Evolutionary conservation across 805 yeast genomes (phyloP), one percentile per base, ranked within the genome.

Genomic region (Starmerella potacharoeniae): DNA sequence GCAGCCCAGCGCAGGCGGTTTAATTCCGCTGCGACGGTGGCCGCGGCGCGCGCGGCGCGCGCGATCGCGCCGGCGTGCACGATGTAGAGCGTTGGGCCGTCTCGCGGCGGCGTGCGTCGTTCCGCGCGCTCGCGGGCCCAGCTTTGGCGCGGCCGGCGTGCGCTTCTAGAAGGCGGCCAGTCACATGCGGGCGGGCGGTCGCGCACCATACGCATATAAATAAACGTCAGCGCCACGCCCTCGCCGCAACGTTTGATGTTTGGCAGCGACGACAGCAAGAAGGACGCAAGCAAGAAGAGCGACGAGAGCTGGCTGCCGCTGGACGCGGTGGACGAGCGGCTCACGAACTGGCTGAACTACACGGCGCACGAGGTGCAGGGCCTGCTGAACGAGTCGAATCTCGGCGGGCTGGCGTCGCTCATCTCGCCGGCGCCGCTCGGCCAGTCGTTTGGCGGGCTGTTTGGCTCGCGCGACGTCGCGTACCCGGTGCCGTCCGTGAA

Each of bases 401-500:
- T 30, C 8, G 30, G 48, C 40, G 11, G 8, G 51, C 41, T 49
- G 17, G 43, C 33, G 47, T 36, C 50, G 46, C 37, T 45, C 41
- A 17, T 46, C 28, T 13, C 46, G 40, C 40, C 37, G 13, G 35
- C 35, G 17, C 43, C 51, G 35, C 35, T 48, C 28, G 28, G 41
- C 31, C 10, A 22, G 35, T 36, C 43, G 34, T 9, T 36, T 4
- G 51, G 51, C 34, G 30, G 40, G 22, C 45, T 51, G 43, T 29
- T 36, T 35, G 36, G 43, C 51, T 17, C 40, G 42, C 30, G 37
- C 29, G n/a, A 17, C 10, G 37, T 22, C n/a, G 77, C 82, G 8
- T 77, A 72, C 59, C 80, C 80, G 28, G 73, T 75, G 6, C 95
- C 95, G 2, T 71, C 82, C 0, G 39, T 49, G 2, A 67, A 75